A percentile compares a stretch with the other conserved stretches of the same genome.
phyloP scores from a whole-genome alignment of 2,329 filamentous ascomycete species.

The Colletotrichum lentis region DNA sequence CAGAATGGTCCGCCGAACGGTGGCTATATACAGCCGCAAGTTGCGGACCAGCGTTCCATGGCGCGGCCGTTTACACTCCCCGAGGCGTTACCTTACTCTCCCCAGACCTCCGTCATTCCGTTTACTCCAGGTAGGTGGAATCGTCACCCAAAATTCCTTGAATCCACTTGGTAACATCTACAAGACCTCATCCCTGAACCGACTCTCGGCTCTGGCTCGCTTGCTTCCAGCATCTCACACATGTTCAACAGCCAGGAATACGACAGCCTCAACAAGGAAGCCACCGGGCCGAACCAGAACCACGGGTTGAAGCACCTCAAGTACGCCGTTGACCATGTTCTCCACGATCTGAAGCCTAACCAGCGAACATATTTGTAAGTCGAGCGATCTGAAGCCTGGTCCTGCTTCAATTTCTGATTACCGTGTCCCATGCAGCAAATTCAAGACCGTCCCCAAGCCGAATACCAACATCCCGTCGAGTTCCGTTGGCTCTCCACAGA shows the following conservation, averaged over 20 bases:
- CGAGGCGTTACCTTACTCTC: constrained; percentile 83
- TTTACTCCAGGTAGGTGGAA: constrained; percentile 73
- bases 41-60: constrained; percentile 32
- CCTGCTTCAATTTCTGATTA: constrained; percentile 44
- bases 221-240: constrained; percentile 60
- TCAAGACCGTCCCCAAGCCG: constrained; percentile 59
- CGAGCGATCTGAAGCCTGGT: neutral
- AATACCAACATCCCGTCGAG: constrained; percentile 43
- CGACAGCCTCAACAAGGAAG: constrained; percentile 76
- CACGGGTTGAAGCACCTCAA: constrained; percentile 60
- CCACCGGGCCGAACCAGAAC: constrained; percentile 66
- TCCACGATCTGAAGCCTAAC: constrained; percentile 76
- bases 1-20: constrained; percentile 36
- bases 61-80: constrained; percentile 68
- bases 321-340: constrained; percentile 76
- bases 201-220: constrained; percentile 64
- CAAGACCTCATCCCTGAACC: constrained; percentile 73
- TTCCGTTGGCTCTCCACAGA: constrained; percentile 21
- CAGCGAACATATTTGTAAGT: constrained; percentile 74
- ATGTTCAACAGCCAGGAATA: constrained; percentile 64
- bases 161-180: neutral
- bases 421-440: constrained; percentile 56
- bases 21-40: constrained; percentile 33
- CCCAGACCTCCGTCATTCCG: constrained; percentile 80
- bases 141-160: neutral